Evolutionary conservation across 2,329 filamentous ascomycete species (phyloP), one percentile per base, ranked within the genome.

Genomic region (Dactylellina haptotyla): DNA sequence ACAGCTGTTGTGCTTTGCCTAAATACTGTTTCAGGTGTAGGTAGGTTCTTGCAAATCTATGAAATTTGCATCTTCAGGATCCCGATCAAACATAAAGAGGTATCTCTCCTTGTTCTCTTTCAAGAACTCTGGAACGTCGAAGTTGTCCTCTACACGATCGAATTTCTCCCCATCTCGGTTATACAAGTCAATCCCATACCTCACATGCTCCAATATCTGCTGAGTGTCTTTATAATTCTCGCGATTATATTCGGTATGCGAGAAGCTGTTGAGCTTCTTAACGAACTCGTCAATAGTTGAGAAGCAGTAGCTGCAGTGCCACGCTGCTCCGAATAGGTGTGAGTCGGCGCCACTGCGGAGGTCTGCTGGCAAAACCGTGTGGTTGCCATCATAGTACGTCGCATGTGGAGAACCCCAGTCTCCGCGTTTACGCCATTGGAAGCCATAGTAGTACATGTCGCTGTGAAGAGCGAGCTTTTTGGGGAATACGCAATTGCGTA

Each of bases 221-320:
- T 82, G 79, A 45, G 78, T 80, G 67, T 87, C 81, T 53, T 83
- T 82, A 74, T 83, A 87, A 66, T 80, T 77, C 8, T 83, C 81
- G 16, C 81, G 81, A 75, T 88, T 87, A 81, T 84, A 83, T 79
- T 81, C 83, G 6, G 79, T 79, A 77, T 88, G 86, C 16, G 85
- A 86, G 78, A 87, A 87, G 65, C 83, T 84, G 8, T 82, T 80
- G 81, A 88, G 83, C 79, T 88, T 88, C 75, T 82, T 83, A 48
- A 85, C 79, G 76, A 88, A 81, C 78, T 87, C 84, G 2, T 81
- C 81, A 14, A 89, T 79, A 0, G 85, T 88, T 16, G 82, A 80
- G 78, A 88, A 88, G 80, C 87, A 89, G 63, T 82, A 85, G 56
- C 85, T 87, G 81, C 87, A 89, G 79, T 89, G 87, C 87, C 87